Base-by-base conservation (phyloP, 2,329 filamentous ascomycete genomes). In the Fusarium pininemorale region DNA sequence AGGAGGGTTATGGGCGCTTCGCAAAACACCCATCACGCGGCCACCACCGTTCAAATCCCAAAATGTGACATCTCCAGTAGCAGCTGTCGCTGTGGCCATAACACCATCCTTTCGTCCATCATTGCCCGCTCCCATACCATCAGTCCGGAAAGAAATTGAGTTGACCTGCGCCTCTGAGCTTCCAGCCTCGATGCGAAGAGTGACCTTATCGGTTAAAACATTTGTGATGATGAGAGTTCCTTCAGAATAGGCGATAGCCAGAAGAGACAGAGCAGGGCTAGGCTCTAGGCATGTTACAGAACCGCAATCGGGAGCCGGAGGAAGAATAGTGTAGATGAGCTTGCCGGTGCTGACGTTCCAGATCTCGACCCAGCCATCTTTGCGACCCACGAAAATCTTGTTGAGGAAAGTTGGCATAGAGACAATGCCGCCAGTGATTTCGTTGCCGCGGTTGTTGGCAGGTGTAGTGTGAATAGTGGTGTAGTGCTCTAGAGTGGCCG, bases 311-410 rank as follows among this genome's bases (percentile, higher is more conserved):
- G 91, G 86, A 14, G 89, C 89, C 1, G 93, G 91, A 2, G 96
- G 93, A 20, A 96, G 85, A 58, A 99, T 92, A 5, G 95, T 97
- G 82, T 98, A 97, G 35, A 99, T 90, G 61, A 98, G 87, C 82
- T 97, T 98, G 54, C 90, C 95, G 7, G 94, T 98, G 80, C 93
- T 97, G 69, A 99, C 86, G 80, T 99, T 99, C 96, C 96, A 99
- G 57, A 99, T 97, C 80, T 99, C 96, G 14, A 98, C 92, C 82
- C 91, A 93, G 12, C 96, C 96, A 81, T 99, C 95, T 72, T 89
- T 90, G 77, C 94, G 91, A 15, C 94, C 97, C 6, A 94, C 93
- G 74, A 98, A 94, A 50, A 99, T 90, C 83, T 99, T 99, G 87
- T 99, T 99, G 69, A 99, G 84, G 82, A 95, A 97, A 0, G 96